These are phyloP conservation scores for Aspergillus intermedius DNA, from an alignment of 2,329 filamentous ascomycete genomes.

Conservation along the genomic window DNA sequence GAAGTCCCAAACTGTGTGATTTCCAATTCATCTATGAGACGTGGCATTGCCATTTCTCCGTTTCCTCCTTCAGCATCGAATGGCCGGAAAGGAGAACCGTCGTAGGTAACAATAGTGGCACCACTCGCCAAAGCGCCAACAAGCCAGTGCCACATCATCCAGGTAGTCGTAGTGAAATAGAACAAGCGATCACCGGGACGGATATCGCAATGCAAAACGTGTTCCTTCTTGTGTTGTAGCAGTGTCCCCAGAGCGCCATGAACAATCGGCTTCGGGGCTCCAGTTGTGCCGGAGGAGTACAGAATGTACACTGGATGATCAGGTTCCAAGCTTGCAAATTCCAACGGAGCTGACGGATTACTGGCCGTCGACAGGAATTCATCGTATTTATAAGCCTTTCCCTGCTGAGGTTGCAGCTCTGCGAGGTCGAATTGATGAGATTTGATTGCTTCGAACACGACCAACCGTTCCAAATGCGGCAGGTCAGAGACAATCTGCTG, in stretches of 20 bases:
- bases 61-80: conserved; percentile 49
- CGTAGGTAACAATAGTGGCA: conserved; percentile 78
- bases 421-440: conserved; percentile 31
- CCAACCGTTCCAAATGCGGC: conserved; percentile 59
- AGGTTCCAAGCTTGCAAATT: conserved; percentile 71
- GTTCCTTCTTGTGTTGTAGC: conserved; percentile 96
- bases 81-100: conserved; percentile 82
- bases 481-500: conserved; percentile 66
- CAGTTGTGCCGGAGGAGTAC: conserved; percentile 88
- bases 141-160: conserved; percentile 99
- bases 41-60: conserved; percentile 74
- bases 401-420: conserved; percentile 29
- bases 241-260: conserved; percentile 86
- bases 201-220: conserved; percentile 79
- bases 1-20: conserved; percentile 95
- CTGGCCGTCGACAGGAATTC: conserved; percentile 42
- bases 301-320: conserved; percentile 90
- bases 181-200: conserved; percentile 66
- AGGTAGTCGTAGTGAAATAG: conserved; percentile 91
- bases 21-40: conserved; percentile 68
- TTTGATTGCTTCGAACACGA: conserved; percentile 65
- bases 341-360: conserved; percentile 37
- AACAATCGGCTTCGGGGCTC: conserved; percentile 83
- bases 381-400: conserved; percentile 35
- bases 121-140: conserved; percentile 79